A percentile compares a stretch with the other conserved stretches of the same genome.
These are phyloP conservation scores for Brasenia schreberi DNA, from an alignment of 164 flowering plant genomes.

Conservation along the genomic window DNA sequence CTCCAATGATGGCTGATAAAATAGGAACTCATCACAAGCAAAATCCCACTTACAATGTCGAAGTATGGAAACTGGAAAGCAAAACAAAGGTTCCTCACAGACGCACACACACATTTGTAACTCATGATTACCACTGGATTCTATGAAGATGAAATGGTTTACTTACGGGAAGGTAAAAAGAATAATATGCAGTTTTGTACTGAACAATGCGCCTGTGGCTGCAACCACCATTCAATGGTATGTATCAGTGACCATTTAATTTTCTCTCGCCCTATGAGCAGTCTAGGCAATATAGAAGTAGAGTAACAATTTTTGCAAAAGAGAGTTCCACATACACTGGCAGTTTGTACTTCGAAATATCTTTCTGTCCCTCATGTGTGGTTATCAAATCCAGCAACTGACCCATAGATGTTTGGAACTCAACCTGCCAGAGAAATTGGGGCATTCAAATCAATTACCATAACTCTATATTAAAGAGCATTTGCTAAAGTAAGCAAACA, in stretches of 20 bases:
- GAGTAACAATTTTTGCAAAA: not conserved
- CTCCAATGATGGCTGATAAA: not conserved
- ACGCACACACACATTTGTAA: not conserved
- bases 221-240: constrained; percentile 14
- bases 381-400: constrained; percentile 98
- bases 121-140: not conserved
- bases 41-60: not conserved
- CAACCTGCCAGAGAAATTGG: constrained; percentile 41
- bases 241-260: too few species aligned
- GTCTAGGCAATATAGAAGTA: not conserved
- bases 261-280: not conserved
- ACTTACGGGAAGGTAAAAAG: constrained; percentile 96
- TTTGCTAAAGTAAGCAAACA: not conserved
- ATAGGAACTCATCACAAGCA: not conserved
- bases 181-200: constrained; percentile 94
- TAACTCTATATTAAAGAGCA: not conserved
- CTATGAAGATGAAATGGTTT: not conserved
- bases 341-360: constrained; percentile 66
- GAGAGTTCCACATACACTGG: constrained; percentile 41
- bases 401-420: constrained; percentile 88
- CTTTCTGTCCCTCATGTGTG: constrained; percentile 82
- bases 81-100: not conserved
- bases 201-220: constrained; percentile 93
- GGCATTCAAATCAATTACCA: not conserved
- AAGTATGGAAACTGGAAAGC: not conserved